Evolutionary conservation across 257 asterid genomes (phyloP).

Genomic region (Solanum pimpinellifolium): DNA sequence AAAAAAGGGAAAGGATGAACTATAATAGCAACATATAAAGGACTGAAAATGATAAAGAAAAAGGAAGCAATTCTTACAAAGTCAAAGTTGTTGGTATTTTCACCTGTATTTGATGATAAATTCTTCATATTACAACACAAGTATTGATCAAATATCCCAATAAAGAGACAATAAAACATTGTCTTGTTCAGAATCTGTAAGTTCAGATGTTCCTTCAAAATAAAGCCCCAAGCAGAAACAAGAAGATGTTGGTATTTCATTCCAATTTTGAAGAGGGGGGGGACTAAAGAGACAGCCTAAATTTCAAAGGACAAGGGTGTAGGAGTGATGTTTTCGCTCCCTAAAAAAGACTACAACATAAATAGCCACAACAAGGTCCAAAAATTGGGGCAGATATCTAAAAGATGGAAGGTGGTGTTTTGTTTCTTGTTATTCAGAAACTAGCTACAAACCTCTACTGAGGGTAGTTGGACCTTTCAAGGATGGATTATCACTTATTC

Average conservation of each 20-base stretch:
- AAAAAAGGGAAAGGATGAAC: background rate
- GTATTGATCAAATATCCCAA: conserved; percentile 23
- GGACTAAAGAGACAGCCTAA: conserved; percentile 17
- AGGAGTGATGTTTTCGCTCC: conserved; percentile 23
- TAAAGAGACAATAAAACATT: conserved; percentile 24
- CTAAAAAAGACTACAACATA: conserved; percentile 25
- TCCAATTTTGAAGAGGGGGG: conserved; percentile 12
- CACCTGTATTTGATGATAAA: conserved; percentile 11
- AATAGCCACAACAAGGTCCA: conserved; percentile 35
- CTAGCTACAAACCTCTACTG: conserved; percentile 20
- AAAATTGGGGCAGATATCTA: conserved; percentile 21
- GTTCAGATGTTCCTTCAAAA: conserved; percentile 20
- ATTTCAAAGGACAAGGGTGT: conserved; percentile 30
- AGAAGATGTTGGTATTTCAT: conserved; percentile 28
- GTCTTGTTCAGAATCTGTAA: conserved; percentile 15
- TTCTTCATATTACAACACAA: conserved; percentile 25
- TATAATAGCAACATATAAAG: background rate
- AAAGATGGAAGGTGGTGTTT: conserved; percentile 7
- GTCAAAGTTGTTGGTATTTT: conserved; percentile 23
- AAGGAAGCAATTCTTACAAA: conserved; percentile 6
- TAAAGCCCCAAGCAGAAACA: conserved; percentile 35
- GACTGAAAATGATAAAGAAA: background rate
- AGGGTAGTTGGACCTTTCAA: conserved; percentile 8
- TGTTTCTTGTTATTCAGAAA: conserved; percentile 19
- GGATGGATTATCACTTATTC: conserved; percentile 25